These are phyloP conservation scores for Fusarium nisikadoi DNA, from an alignment of 2,329 filamentous ascomycete species.

Conservation along the genomic window DNA sequence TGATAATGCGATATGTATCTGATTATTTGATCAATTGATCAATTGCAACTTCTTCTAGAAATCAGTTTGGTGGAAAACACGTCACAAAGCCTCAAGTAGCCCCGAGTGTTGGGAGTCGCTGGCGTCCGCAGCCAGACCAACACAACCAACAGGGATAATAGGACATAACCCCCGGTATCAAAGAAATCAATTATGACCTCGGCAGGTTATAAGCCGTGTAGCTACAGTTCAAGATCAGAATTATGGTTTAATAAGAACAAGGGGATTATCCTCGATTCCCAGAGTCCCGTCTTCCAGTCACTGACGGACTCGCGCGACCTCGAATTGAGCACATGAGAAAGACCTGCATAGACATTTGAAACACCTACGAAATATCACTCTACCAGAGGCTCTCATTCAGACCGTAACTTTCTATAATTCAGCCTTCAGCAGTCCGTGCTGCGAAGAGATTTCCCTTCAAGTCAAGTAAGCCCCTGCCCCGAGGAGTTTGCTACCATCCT, in stretches of 20 bases:
- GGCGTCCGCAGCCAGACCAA: no score
- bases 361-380: not conserved
- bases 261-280: not conserved
- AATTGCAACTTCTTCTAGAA: fast-evolving
- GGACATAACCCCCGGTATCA: not conserved
- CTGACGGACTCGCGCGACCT: not conserved
- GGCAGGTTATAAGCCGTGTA: fast-evolving
- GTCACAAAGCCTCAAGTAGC: no score
- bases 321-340: not conserved
- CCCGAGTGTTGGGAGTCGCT: not conserved
- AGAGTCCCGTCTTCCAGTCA: not conserved
- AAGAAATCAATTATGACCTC: not conserved
- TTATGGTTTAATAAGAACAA: fast-evolving
- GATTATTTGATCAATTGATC: not conserved
- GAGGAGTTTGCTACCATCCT: not conserved
- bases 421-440: not conserved
- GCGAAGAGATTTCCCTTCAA: not conserved
- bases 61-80: not conserved
- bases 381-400: no score
- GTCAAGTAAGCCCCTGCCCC: not conserved
- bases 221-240: no score
- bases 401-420: fast-evolving
- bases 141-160: not conserved
- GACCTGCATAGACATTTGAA: not conserved
- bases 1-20: not conserved